These are phyloP conservation scores for Kwoniella shivajii DNA, from an alignment of 1,284 basidiomycete genomes.

Conservation along the genomic window DNA sequence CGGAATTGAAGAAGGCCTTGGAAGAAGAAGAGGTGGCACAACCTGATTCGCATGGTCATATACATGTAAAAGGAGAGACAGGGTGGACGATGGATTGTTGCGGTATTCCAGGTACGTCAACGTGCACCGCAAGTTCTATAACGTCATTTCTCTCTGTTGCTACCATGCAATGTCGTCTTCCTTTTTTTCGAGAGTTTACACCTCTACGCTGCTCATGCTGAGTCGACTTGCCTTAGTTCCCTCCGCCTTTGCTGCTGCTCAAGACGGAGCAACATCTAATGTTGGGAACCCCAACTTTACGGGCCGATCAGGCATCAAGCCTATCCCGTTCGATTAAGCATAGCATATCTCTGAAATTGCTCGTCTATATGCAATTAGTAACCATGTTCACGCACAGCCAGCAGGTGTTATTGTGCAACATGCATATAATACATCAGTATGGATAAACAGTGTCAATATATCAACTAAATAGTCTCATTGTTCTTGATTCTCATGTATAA, in stretches of 20 bases:
- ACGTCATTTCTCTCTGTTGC: too few relatives aligned
- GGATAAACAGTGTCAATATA: too few relatives aligned
- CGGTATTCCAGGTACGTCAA: constrained; percentile 67
- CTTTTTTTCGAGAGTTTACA: too few relatives aligned
- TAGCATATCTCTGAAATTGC: background rate
- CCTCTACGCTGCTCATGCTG: background rate
- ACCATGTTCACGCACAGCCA: background rate
- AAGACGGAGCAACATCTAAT: constrained; percentile 56
- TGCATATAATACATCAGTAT: too few relatives aligned
- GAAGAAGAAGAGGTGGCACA: constrained; percentile 54
- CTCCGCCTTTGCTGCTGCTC: constrained; percentile 75
- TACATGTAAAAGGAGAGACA: constrained; percentile 62
- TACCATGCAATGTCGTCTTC: too few relatives aligned
- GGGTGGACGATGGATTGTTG: constrained; percentile 88
- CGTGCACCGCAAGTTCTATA: too few relatives aligned
- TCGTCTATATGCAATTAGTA: constrained; percentile 5
- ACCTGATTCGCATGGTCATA: constrained; percentile 63
- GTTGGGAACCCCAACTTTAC: constrained; percentile 19
- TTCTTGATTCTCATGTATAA: too few relatives aligned
- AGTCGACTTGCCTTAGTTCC: constrained; percentile 62
- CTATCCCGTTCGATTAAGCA: constrained; percentile 76
- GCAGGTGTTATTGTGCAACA: background rate
- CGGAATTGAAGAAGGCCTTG: constrained; percentile 47
- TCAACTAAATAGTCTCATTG: too few relatives aligned
- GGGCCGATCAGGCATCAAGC: constrained; percentile 66